These are phyloP conservation scores for Ensete glaucum DNA, from an alignment of 176 grass and related monocot species.

Conservation along the genomic window DNA sequence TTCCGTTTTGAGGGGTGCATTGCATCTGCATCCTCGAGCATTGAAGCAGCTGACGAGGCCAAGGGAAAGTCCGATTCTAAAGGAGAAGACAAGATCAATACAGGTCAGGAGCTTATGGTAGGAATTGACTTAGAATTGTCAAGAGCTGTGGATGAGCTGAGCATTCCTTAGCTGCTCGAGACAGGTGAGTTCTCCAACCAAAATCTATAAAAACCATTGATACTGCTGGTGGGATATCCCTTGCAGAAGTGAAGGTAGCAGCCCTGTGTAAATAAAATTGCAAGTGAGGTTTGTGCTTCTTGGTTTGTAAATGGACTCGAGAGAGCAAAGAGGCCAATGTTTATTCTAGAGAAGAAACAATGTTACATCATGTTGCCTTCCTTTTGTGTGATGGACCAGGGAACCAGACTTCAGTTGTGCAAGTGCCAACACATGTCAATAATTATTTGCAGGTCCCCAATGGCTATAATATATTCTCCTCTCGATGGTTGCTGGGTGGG, in stretches of 20 bases:
- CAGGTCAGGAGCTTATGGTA: neutral
- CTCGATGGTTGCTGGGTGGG: slow-evolving; percentile 24
- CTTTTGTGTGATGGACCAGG: neutral
- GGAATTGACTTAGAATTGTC: neutral
- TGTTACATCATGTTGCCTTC: neutral
- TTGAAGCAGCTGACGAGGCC: neutral
- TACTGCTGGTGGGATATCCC: neutral
- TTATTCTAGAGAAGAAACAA: neutral
- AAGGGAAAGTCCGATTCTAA: slow-evolving; percentile 12
- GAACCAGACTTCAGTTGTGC: neutral
- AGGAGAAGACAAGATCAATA: neutral
- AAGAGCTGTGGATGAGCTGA: neutral
- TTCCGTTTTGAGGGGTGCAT: slow-evolving; percentile 67
- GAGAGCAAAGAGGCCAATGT: neutral
- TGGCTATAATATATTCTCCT: slow-evolving; percentile 13
- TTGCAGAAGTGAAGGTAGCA: too few relatives aligned
- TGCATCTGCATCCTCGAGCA: slow-evolving; percentile 12
- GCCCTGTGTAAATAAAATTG: neutral
- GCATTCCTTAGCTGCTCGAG: neutral
- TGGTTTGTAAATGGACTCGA: neutral
- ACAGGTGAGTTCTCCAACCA: neutral
- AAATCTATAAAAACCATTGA: neutral
- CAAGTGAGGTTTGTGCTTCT: neutral
- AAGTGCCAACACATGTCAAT: too few relatives aligned
- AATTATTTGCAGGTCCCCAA: slow-evolving; percentile 12